These are phyloP conservation scores for Boechera divaricarpa DNA, from an alignment of 345 rosid genomes.

Conservation along the genomic window DNA sequence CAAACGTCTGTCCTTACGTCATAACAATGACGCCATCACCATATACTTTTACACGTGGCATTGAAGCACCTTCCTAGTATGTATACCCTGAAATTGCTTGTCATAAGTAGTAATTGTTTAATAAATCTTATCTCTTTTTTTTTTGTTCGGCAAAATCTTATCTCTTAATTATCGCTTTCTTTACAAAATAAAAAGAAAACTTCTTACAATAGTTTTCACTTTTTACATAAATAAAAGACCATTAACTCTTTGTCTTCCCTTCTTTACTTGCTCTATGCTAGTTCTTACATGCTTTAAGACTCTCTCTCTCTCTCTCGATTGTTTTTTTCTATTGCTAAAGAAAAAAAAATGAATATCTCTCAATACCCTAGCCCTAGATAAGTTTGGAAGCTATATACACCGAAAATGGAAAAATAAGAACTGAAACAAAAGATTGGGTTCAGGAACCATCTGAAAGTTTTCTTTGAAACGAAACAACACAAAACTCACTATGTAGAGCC, in stretches of 20 bases:
- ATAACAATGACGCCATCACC: conserved; percentile 27
- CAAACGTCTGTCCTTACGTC: conserved; percentile 46
- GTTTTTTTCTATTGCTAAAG: conserved; percentile 5
- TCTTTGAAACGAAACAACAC: too few species aligned
- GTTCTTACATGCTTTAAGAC: conserved; percentile 27
- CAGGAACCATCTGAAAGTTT: too few species aligned
- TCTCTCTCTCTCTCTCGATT: background rate
- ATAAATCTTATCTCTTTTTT: conserved; percentile 25
- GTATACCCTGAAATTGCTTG: conserved; percentile 53
- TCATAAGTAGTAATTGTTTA: conserved; percentile 39
- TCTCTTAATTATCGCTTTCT: conserved; percentile 26
- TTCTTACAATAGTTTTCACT: background rate
- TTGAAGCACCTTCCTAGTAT: conserved; percentile 54
- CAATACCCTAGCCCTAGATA: conserved; percentile 54
- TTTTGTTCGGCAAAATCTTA: background rate
- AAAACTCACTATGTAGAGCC: too few species aligned
- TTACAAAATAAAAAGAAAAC: conserved; percentile 5
- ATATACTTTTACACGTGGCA: conserved; percentile 44
- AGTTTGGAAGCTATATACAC: too few species aligned
- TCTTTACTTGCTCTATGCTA: conserved; percentile 33
- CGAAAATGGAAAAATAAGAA: too few species aligned
- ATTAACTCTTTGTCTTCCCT: conserved; percentile 23
- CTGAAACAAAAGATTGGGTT: too few species aligned
- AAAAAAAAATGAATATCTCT: conserved; percentile 41
- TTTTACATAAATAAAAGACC: conserved; percentile 4